These are phyloP conservation scores for Apophysomyces ossiformis DNA, from an alignment of 371 early-diverging fungal species.

Conservation along the genomic window DNA sequence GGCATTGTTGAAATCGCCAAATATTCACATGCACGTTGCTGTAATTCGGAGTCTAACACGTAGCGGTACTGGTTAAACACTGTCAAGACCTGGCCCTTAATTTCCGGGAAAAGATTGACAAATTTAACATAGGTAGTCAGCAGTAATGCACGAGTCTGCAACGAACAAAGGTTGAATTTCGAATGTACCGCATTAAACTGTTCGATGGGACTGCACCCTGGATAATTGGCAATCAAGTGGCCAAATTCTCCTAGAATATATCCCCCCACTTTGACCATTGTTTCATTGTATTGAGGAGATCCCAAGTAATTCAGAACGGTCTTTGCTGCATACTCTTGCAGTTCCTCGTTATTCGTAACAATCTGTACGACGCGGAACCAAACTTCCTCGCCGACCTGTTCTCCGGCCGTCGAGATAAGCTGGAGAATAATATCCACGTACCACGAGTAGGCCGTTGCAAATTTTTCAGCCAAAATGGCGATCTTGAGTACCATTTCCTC, in stretches of 20 bases:
- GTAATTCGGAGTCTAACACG: slow-evolving; percentile 92
- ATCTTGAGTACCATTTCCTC: slow-evolving; percentile 98
- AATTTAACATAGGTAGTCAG: slow-evolving; percentile 95
- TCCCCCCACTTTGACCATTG: slow-evolving; percentile 91
- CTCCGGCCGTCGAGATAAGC: slow-evolving; percentile 93
- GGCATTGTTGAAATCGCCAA: slow-evolving; percentile 82
- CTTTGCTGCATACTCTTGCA: slow-evolving; percentile 92
- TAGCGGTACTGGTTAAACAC: slow-evolving; percentile 87
- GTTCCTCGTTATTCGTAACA: slow-evolving; percentile 88
- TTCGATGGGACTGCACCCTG: slow-evolving; percentile 85
- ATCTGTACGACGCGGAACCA: slow-evolving; percentile 98
- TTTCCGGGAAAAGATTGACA: slow-evolving; percentile 95
- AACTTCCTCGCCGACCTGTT: slow-evolving; percentile 94
- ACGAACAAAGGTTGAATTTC: slow-evolving; percentile 83
- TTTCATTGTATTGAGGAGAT: slow-evolving; percentile 91
- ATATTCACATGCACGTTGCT: slow-evolving; percentile 97
- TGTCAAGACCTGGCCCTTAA: slow-evolving; percentile 83
- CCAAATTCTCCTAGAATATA: slow-evolving; percentile 97
- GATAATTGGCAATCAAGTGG: slow-evolving; percentile 87
- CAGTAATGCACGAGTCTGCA: slow-evolving; percentile 81
- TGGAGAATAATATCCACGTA: slow-evolving; percentile 97
- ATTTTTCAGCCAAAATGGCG: slow-evolving; percentile 97
- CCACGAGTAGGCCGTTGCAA: slow-evolving; percentile 96
- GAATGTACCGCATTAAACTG: slow-evolving; percentile 93
- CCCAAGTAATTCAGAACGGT: slow-evolving; percentile 82